Conservation (phyloP, 306 rosid species). For the Rubus parviflorus region DNA sequence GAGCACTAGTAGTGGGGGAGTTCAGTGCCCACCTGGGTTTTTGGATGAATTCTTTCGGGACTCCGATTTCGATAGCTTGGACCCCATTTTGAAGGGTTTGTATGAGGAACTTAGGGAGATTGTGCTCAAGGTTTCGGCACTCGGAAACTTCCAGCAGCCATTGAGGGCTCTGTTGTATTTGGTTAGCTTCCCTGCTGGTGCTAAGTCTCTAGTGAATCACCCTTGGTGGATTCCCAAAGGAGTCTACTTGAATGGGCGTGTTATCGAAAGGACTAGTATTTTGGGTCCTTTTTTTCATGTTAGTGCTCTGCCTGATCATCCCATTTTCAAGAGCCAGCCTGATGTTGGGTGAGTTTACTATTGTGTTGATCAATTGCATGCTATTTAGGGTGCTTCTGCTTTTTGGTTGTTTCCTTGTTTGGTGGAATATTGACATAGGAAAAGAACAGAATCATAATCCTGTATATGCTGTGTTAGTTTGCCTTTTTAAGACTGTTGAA, state of each 20-base stretch:
- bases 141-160: slow-evolving; percentile 87
- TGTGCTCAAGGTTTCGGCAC: slow-evolving; percentile 85
- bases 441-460: slow-evolving; percentile 2
- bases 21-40: slow-evolving; percentile 78
- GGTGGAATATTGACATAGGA: not conserved
- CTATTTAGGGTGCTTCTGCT: not conserved
- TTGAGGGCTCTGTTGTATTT: slow-evolving; percentile 72
- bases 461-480: not conserved
- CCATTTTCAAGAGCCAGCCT: slow-evolving; percentile 78
- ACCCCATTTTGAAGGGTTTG: slow-evolving; percentile 68
- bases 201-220: slow-evolving; percentile 77
- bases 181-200: slow-evolving; percentile 81
- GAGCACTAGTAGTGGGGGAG: slow-evolving; percentile 39
- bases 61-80: slow-evolving; percentile 77
- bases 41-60: slow-evolving; percentile 83
- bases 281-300: slow-evolving; percentile 93
- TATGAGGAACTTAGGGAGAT: slow-evolving; percentile 82
- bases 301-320: slow-evolving; percentile 85
- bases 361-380: not conserved
- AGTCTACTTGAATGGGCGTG: slow-evolving; percentile 83
- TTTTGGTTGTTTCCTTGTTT: slow-evolving; percentile 11
- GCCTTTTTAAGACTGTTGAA: not conserved
- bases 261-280: slow-evolving; percentile 95
- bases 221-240: slow-evolving; percentile 96
- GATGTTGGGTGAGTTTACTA: slow-evolving; percentile 84